phyloP scores from a whole-genome alignment of 768 basidiomycete species.

The Paxillus involutus region DNA sequence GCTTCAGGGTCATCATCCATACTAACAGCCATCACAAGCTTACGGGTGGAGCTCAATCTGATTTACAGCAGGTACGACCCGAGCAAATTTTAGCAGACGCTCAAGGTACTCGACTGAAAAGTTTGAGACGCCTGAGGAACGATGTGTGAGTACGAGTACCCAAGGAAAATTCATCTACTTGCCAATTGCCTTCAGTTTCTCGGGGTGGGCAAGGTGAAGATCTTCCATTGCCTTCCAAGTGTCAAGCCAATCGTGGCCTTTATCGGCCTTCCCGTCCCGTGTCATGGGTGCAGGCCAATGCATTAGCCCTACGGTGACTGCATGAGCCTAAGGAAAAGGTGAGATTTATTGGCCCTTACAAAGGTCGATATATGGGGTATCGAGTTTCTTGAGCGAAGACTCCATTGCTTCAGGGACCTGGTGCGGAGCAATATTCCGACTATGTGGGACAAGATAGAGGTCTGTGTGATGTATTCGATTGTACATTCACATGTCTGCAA shows the following conservation, averaged over 20 bases:
- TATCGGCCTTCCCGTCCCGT: slow-evolving; percentile 51
- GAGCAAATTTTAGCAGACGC: slow-evolving; percentile 53
- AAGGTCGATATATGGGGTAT: slow-evolving; percentile 76
- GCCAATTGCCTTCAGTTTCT: slow-evolving; percentile 80
- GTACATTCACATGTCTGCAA: slow-evolving; percentile 1
- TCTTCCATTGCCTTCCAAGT: slow-evolving; percentile 82
- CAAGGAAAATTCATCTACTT: slow-evolving; percentile 7
- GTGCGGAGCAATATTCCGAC: slow-evolving; percentile 1
- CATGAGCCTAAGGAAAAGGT: not conserved
- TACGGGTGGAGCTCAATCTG: slow-evolving; percentile 79
- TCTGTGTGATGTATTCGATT: not conserved
- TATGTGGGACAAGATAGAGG: not conserved
- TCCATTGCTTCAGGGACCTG: slow-evolving; percentile 60
- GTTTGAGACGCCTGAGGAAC: slow-evolving; percentile 59
- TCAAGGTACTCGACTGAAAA: slow-evolving; percentile 65
- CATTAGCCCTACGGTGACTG: slow-evolving; percentile 54
- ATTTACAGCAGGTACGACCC: slow-evolving; percentile 70
- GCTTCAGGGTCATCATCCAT: not conserved
- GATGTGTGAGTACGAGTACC: not conserved
- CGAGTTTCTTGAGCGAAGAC: slow-evolving; percentile 64
- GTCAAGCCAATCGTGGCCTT: slow-evolving; percentile 61
- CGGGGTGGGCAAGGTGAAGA: slow-evolving; percentile 59
- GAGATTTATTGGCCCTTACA: slow-evolving; percentile 40
- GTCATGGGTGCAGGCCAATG: slow-evolving; percentile 85
- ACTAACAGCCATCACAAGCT: slow-evolving; percentile 18